phyloP scores from a whole-genome alignment of 768 basidiomycete species.

The Trametes maxima region DNA sequence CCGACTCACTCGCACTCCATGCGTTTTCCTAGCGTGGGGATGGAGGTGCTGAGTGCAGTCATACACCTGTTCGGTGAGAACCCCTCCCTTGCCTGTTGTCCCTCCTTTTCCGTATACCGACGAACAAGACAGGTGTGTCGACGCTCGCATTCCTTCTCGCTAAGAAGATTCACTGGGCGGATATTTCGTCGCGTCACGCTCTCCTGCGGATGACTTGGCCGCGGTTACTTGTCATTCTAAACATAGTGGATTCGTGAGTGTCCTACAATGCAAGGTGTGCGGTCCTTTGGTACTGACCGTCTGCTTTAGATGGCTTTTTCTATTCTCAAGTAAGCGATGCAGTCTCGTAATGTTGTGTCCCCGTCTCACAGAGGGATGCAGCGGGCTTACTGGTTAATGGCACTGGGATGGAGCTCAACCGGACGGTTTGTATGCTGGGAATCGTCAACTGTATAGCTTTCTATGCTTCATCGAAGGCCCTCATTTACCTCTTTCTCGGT shows the following conservation, averaged over 20 bases:
- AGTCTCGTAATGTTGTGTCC: background rate
- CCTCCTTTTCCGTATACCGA: background rate
- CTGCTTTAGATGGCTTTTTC: conserved; percentile 39
- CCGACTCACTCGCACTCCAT: conserved; percentile 12
- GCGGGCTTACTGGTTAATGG: conserved; percentile 49
- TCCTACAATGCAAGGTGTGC: background rate
- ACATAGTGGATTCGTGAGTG: conserved; percentile 44
- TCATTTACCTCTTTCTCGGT: conserved; percentile 52
- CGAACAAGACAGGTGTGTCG: conserved; percentile 30
- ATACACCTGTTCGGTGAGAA: conserved; percentile 23
- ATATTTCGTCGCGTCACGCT: conserved; percentile 32
- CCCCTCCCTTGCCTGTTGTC: background rate
- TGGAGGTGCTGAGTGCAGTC: conserved; percentile 17
- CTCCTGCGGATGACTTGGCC: conserved; percentile 41
- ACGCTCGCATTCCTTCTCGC: conserved; percentile 43
- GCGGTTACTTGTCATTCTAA: conserved; percentile 42
- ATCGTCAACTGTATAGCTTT: conserved; percentile 47
- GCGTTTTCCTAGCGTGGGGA: conserved; percentile 19
- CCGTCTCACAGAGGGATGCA: conserved; percentile 18
- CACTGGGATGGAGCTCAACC: conserved; percentile 43
- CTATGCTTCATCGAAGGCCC: conserved; percentile 46
- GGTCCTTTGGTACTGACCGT: background rate
- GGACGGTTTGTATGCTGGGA: conserved; percentile 42
- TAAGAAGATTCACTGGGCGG: conserved; percentile 38
- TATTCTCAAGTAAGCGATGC: conserved; percentile 40